A percentile compares a stretch with the other conserved stretches of the same genome.
Conservation (phyloP, 1,284 basidiomycete genomes). For the Trametes versicolor region DNA sequence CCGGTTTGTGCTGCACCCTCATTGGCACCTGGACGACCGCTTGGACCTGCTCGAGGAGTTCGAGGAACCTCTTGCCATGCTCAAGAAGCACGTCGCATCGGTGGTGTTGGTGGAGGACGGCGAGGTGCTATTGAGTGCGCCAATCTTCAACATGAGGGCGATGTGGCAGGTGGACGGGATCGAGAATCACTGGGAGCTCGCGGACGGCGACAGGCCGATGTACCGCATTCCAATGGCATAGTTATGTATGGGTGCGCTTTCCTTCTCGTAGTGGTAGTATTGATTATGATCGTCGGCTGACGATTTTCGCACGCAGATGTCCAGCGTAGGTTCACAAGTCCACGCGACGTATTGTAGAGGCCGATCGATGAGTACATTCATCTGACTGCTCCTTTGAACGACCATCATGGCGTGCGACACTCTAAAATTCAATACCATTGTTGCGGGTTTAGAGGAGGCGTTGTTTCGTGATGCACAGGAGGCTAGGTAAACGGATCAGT, state of each 20-base stretch:
- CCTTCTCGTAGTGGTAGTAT: too few species aligned
- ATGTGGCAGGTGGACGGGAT: neutral
- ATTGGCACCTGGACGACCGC: neutral
- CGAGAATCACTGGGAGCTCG: too few species aligned
- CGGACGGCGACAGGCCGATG: too few species aligned
- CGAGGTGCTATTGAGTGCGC: neutral
- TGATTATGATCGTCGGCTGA: too few species aligned
- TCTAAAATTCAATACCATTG: neutral
- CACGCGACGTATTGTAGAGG: neutral
- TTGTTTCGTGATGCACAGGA: neutral
- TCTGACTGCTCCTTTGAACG: neutral
- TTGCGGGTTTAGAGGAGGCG: neutral
- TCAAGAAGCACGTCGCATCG: neutral
- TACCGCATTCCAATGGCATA: too few species aligned
- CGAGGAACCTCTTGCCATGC: neutral
- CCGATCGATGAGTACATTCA: neutral
- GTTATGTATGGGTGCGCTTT: too few species aligned
- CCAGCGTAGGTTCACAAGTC: too few species aligned
- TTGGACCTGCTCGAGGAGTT: neutral
- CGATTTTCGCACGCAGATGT: too few species aligned
- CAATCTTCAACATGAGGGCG: neutral
- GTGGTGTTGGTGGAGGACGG: neutral
- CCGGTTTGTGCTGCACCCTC: neutral
- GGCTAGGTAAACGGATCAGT: neutral
- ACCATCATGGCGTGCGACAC: neutral